Base-by-base conservation (phyloP, 73 alveolate genomes). In the Symbiodinium natans region DNA sequence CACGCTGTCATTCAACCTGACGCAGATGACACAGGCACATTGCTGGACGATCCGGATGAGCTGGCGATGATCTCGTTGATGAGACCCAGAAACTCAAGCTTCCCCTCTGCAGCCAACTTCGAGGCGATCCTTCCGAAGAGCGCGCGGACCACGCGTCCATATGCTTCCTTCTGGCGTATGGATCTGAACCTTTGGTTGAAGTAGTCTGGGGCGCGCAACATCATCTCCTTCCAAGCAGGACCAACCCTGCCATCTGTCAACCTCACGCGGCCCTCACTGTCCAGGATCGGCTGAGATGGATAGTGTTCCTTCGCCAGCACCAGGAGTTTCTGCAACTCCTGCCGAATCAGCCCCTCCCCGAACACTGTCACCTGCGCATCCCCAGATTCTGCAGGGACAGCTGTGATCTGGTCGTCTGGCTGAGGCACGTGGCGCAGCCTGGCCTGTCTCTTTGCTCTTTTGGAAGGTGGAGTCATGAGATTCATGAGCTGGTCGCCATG, bases 271-370 rank as follows among this genome's bases (percentile, higher is more conserved):
- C 74, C 74, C 6, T 56, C 74, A 8, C 31, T 5, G 15, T 5
- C 15, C 33, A 56, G 74, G 31, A 56, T 8, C 15, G 74, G 74
- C 31, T n/a, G 74, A 56, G 33, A 11, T 8, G 74, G 74, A 19
- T 56, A 3, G 31, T 80, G 54, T 59, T 4, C 1, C 7, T 31
- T 1, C 7, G 36, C 59, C 3, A 36, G 54, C 54, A 36, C 88
- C 36, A 80, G 33, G 11, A 82, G 89, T 68, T 36, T 82, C 36
- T 82, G 89, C 39, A 82, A 8, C 43, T 82, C 89, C 38, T 82
- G 89, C 17, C 63, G 52, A 41, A 82, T 82, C 71, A 82, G 5
- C 89, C 39, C 21, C 27, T 82, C 89, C 1, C 89, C 89, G n/a
- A n/a, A n/a, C n/a, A n/a, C n/a, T n/a, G n/a, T n/a, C n/a, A n/a